Evolutionary conservation across 2,329 filamentous ascomycete species (phyloP).

Genomic region (Ophiostoma populinum): DNA sequence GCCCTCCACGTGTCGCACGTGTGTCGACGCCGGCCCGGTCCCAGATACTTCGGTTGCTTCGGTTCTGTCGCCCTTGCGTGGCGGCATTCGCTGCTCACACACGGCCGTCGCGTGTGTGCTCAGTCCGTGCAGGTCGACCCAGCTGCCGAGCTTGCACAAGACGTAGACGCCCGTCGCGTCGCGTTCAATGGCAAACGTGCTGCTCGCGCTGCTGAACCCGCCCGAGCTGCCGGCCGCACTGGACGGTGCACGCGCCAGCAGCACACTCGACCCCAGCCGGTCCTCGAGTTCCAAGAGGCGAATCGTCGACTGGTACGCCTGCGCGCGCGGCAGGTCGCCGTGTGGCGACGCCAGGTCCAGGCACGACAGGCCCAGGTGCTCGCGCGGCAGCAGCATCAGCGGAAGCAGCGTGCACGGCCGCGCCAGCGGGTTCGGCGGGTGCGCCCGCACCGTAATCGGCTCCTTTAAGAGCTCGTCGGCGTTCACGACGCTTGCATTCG

Average conservation of each 20-base stretch:
- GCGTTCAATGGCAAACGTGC: slow-evolving; percentile 47
- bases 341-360: slow-evolving; percentile 39
- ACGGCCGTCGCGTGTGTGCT: slow-evolving; percentile 30
- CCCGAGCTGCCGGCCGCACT: slow-evolving; percentile 14
- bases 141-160: slow-evolving; percentile 48
- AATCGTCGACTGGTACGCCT: slow-evolving; percentile 43
- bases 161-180: slow-evolving; percentile 44
- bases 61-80: neutral
- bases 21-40: slow-evolving; percentile 25
- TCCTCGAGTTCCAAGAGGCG: slow-evolving; percentile 46
- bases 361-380: slow-evolving; percentile 40
- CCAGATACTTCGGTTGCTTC: too few species aligned
- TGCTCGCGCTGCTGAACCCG: slow-evolving; percentile 14
- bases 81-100: slow-evolving; percentile 18
- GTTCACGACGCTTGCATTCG: slow-evolving; percentile 15
- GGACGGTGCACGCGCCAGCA: slow-evolving; percentile 43
- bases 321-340: slow-evolving; percentile 32
- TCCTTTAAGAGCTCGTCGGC: slow-evolving; percentile 34
- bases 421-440: slow-evolving; percentile 33
- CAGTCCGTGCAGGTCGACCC: slow-evolving; percentile 44
- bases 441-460: slow-evolving; percentile 35
- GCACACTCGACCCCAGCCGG: slow-evolving; percentile 38
- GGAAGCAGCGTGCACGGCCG: slow-evolving; percentile 40
- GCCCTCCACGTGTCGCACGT: slow-evolving; percentile 31
- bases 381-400: slow-evolving; percentile 43